Conservation (phyloP, 169 alveolate species). For the Eimeria acervulina region DNA sequence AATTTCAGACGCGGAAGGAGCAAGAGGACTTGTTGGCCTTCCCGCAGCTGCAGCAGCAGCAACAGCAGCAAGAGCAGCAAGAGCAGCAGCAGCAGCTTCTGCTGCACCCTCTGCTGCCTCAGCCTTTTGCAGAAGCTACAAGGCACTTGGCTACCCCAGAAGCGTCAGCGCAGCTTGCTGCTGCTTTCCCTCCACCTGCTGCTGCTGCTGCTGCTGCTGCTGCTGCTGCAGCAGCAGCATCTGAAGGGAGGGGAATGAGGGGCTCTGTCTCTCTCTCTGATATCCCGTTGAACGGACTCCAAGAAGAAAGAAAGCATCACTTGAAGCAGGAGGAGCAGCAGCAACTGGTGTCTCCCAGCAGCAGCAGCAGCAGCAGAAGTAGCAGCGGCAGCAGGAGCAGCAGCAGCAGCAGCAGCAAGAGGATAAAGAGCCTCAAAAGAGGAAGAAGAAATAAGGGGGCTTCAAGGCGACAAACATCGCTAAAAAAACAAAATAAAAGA, state of each 20-base stretch:
- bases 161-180: not conserved
- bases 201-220: not conserved
- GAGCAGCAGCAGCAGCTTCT: too few relatives aligned
- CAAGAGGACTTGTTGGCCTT: not conserved
- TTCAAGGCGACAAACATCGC: not conserved
- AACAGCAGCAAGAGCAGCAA: too few relatives aligned
- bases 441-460: not conserved
- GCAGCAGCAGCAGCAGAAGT: constrained; percentile 23
- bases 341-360: not conserved
- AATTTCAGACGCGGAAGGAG: not conserved
- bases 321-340: not conserved
- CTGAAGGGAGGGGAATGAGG: too few relatives aligned
- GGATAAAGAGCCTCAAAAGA: not conserved
- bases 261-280: too few relatives aligned
- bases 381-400: not conserved
- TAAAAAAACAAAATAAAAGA: not conserved
- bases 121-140: not conserved
- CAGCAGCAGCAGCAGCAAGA: constrained; percentile 27
- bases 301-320: not conserved
- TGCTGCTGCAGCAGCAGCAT: too few relatives aligned
- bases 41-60: not conserved
- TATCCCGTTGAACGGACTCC: not conserved
- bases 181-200: not conserved
- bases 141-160: not conserved
- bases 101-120: not conserved